phyloP scores from a whole-genome alignment of 495 filamentous ascomycete genomes.

The Penicillium atrosanguineum region DNA sequence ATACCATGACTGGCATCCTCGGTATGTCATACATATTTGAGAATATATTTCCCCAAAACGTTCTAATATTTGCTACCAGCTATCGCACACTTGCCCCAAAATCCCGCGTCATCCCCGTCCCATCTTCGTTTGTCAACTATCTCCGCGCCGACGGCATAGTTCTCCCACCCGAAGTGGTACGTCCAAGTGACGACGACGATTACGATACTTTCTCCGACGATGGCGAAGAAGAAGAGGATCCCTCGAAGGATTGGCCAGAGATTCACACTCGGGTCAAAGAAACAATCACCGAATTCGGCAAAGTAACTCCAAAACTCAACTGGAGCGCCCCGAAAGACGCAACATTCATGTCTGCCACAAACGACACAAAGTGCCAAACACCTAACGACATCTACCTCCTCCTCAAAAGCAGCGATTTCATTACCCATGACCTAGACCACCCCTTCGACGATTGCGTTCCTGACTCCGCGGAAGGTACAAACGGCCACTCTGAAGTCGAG shows the following conservation, averaged over 20 bases:
- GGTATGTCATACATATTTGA: conserved; percentile 22
- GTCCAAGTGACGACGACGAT: conserved; percentile 35
- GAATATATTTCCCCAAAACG: not conserved
- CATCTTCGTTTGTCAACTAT: conserved; percentile 73
- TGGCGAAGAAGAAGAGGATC: conserved; percentile 51
- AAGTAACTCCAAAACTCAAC: conserved; percentile 88
- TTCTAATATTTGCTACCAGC: conserved; percentile 27
- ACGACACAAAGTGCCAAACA: conserved; percentile 82
- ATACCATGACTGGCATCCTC: conserved; percentile 85
- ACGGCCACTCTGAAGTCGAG: not conserved
- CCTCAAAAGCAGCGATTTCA: conserved; percentile 87
- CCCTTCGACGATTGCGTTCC: conserved; percentile 78
- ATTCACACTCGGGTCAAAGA: conserved; percentile 73
- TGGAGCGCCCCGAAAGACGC: conserved; percentile 98
- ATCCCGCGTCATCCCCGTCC: conserved; percentile 76
- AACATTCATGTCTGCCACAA: conserved; percentile 88
- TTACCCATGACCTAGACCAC: conserved; percentile 91
- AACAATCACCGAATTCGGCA: conserved; percentile 75
- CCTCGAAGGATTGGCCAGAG: conserved; percentile 61
- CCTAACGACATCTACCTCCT: conserved; percentile 92
- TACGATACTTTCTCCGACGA: conserved; percentile 39
- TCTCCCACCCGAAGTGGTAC: conserved; percentile 57
- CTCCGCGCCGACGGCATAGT: conserved; percentile 91
- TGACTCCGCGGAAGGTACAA: conserved; percentile 21
- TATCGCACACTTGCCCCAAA: conserved; percentile 83